A percentile compares a stretch with the other conserved stretches of the same genome.
Conservation (phyloP, 805 yeast species). For the Zygotorulaspora chibaensis region DNA sequence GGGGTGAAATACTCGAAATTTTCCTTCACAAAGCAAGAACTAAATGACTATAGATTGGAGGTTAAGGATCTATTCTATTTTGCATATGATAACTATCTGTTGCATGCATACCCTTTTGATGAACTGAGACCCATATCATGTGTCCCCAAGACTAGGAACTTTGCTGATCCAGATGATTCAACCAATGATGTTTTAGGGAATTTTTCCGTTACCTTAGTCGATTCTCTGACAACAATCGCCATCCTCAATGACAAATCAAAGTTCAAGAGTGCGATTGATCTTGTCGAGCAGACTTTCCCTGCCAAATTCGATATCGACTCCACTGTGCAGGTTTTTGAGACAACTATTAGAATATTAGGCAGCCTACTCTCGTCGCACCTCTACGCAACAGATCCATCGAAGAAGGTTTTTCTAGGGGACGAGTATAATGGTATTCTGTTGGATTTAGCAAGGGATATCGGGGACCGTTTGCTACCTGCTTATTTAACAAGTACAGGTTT, state of each 20-base stretch:
- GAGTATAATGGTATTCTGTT: conserved; percentile 71
- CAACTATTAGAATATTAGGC: conserved; percentile 77
- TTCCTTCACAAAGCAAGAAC: conserved; percentile 32
- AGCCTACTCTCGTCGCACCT: conserved; percentile 77
- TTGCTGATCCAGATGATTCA: conserved; percentile 46
- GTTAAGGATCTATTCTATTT: conserved; percentile 61
- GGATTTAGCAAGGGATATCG: conserved; percentile 68
- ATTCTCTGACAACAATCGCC: conserved; percentile 73
- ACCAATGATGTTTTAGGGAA: conserved; percentile 85
- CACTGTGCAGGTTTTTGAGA: conserved; percentile 83
- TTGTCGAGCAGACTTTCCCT: conserved; percentile 37
- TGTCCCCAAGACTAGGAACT: conserved; percentile 61
- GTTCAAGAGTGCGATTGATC: conserved; percentile 44
- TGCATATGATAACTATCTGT: conserved; percentile 69
- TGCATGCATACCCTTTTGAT: conserved; percentile 73
- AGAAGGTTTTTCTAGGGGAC: conserved; percentile 36
- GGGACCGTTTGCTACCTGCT: conserved; percentile 64
- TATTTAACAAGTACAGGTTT: conserved; percentile 59
- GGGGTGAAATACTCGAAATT: conserved; percentile 4
- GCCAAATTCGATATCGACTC: conserved; percentile 57
- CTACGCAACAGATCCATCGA: conserved; percentile 50
- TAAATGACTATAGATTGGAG: conserved; percentile 37
- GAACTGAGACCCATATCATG: conserved; percentile 77
- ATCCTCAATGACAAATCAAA: conserved; percentile 59
- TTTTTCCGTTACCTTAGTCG: conserved; percentile 71